These are phyloP conservation scores for Fusarium compactum DNA, from an alignment of 2,329 filamentous ascomycete species.

Conservation along the genomic window DNA sequence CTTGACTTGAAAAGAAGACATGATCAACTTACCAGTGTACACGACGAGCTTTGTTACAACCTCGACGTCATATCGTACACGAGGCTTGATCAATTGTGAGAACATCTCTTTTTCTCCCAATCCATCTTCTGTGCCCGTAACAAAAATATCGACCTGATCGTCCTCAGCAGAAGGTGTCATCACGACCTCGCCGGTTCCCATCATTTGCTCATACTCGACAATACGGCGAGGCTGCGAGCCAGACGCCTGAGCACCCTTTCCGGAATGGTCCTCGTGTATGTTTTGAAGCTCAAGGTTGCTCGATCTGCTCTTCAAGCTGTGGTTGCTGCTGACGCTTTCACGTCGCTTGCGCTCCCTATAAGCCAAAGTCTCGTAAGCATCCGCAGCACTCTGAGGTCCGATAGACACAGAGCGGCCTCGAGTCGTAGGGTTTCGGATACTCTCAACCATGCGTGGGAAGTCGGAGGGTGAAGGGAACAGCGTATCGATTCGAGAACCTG, in stretches of 20 bases:
- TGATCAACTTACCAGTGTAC: conserved; percentile 75
- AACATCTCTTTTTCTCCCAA: conserved; percentile 84
- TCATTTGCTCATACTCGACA: conserved; percentile 77
- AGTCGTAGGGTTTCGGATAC: conserved; percentile 77
- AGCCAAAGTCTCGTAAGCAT: conserved; percentile 94
- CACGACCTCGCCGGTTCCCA: conserved; percentile 72
- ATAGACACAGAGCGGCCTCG: conserved; percentile 86
- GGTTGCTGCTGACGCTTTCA: conserved; percentile 67
- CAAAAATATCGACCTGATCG: conserved; percentile 52
- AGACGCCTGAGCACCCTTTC: conserved; percentile 56
- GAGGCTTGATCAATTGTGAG: conserved; percentile 82
- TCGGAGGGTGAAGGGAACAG: conserved; percentile 91
- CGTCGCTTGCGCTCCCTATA: conserved; percentile 78
- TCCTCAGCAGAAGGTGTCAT: conserved; percentile 50
- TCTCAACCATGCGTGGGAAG: conserved; percentile 83
- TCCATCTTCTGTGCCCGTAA: conserved; percentile 58
- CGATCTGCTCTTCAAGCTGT: conserved; percentile 59
- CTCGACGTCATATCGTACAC: conserved; percentile 97
- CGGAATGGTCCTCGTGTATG: conserved; percentile 55
- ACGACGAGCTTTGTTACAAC: conserved; percentile 97
- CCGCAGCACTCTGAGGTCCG: conserved; percentile 93
- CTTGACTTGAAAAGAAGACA: neutral
- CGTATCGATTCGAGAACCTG: conserved; percentile 78
- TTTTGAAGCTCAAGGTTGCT: conserved; percentile 58
- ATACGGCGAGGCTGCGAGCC: conserved; percentile 63